Conservation (phyloP, 805 yeast genomes). For the Wickerhamiella allomyrinae region DNA sequence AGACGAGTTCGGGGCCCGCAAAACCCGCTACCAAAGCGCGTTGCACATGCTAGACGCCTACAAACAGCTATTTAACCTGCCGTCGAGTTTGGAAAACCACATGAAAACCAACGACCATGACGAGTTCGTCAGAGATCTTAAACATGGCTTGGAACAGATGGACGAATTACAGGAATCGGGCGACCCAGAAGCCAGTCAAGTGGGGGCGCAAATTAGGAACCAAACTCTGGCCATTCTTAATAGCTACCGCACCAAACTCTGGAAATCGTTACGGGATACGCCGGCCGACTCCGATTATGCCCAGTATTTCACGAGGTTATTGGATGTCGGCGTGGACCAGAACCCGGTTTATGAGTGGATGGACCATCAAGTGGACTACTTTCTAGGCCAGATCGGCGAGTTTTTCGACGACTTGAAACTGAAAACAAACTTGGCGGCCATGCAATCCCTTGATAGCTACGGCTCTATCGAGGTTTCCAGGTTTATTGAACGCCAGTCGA, state of each 20-base stretch:
- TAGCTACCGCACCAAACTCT: slow-evolving; percentile 38
- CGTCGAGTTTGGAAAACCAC: slow-evolving; percentile 32
- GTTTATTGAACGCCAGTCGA: slow-evolving; percentile 5
- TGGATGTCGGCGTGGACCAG: slow-evolving; percentile 48
- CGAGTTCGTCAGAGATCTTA: slow-evolving; percentile 42
- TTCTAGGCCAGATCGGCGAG: slow-evolving; percentile 29
- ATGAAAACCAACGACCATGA: slow-evolving; percentile 42
- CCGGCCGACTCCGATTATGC: slow-evolving; percentile 24
- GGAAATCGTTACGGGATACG: slow-evolving; percentile 32
- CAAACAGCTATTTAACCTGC: slow-evolving; percentile 42
- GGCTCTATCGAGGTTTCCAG: slow-evolving; percentile 9
- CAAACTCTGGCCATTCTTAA: slow-evolving; percentile 42
- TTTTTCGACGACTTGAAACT: slow-evolving; percentile 27
- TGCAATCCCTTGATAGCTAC: slow-evolving; percentile 5
- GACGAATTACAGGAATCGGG: slow-evolving; percentile 17
- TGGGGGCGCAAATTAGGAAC: slow-evolving; percentile 41
- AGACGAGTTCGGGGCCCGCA: slow-evolving; percentile 35
- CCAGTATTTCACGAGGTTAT: slow-evolving; percentile 34
- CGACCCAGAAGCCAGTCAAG: slow-evolving; percentile 21
- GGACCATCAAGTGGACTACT: slow-evolving; percentile 32
- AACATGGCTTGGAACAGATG: slow-evolving; percentile 31
- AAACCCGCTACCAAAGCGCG: slow-evolving; percentile 36
- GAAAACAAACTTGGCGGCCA: slow-evolving; percentile 14
- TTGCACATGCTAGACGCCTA: slow-evolving; percentile 39
- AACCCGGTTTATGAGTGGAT: slow-evolving; percentile 58